These are phyloP conservation scores for Mentha longifolia DNA, from an alignment of 257 asterid species.

Conservation along the genomic window DNA sequence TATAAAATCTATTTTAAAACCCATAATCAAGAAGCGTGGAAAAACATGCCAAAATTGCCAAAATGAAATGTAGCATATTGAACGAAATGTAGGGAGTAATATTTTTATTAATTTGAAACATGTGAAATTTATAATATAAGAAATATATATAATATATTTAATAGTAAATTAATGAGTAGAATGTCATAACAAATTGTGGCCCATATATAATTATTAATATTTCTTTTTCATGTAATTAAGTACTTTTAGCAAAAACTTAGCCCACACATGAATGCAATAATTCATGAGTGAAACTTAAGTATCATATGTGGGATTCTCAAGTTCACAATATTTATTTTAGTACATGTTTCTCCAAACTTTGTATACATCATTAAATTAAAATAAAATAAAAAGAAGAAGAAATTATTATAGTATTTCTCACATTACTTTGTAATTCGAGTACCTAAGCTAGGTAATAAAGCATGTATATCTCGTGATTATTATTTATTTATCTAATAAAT, in stretches of 20 bases:
- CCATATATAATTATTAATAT: constrained; percentile 8
- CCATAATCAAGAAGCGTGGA: too few species aligned
- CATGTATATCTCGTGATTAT: background rate
- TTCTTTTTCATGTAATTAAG: constrained; percentile 19
- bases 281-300: constrained; percentile 28
- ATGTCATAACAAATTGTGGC: background rate
- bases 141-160: too few species aligned
- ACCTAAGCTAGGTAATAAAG: background rate
- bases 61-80: too few species aligned
- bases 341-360: background rate
- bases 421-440: background rate
- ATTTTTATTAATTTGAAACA: too few species aligned
- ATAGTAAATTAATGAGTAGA: background rate
- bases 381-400: background rate
- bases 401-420: background rate
- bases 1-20: too few species aligned
- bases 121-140: too few species aligned
- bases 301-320: constrained; percentile 1
- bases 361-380: background rate
- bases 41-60: too few species aligned
- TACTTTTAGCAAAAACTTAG: constrained; percentile 22
- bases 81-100: too few species aligned
- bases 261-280: constrained; percentile 19
- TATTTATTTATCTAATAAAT: background rate
- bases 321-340: background rate